Evolutionary conservation across 1,284 basidiomycete genomes (phyloP), one percentile per base, ranked within the genome.

Genomic region (Papiliotrema flavescens): DNA sequence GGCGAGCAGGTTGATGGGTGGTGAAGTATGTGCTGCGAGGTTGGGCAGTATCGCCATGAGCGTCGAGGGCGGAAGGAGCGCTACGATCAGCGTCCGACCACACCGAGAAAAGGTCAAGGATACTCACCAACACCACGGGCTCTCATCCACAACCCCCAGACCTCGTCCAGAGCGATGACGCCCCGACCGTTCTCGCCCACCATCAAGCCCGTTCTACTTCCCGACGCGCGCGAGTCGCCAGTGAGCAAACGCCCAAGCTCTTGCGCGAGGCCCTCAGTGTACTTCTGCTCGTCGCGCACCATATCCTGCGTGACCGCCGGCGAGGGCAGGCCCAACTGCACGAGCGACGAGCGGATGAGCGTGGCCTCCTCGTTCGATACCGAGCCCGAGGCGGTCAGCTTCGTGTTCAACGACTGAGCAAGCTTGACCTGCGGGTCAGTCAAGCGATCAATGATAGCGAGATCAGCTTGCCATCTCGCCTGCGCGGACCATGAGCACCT

Each of bases 91-190:
- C 34, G 28, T 42, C 14, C 4, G 48, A 39, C 26, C 6, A 17
- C 24, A 15, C 37, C 7, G 14, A 40, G 19, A 36, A 13, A 43
- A 22, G 36, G 56, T 15, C 17, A 17, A 15, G 15, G n/a, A 17
- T 2, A 79, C 90, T 71, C 69, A 92, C 92, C 86, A 49, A 97
- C 87, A 48, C 95, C 95, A 55, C 95, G 79, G 1, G 91, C 92
- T 49, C 95, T 85, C 74, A 98, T 98, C 95, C 95, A 98, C 1
- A 89, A 83, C 42, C 92, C 92, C 95, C 95, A 98, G 0, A 92
- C 88, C 73, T 97, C 93, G 72, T 98, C 95, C 19, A 98, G 79
- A 0, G 87, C 89, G 22, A 97, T 81, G 17, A 98, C 82, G 0
- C 90, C 92, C 42, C 78, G 75, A 0, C 69, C 71, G 22, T 69